These are phyloP conservation scores for Fusarium irregulare DNA, from an alignment of 2,329 filamentous ascomycete genomes.

Conservation along the genomic window DNA sequence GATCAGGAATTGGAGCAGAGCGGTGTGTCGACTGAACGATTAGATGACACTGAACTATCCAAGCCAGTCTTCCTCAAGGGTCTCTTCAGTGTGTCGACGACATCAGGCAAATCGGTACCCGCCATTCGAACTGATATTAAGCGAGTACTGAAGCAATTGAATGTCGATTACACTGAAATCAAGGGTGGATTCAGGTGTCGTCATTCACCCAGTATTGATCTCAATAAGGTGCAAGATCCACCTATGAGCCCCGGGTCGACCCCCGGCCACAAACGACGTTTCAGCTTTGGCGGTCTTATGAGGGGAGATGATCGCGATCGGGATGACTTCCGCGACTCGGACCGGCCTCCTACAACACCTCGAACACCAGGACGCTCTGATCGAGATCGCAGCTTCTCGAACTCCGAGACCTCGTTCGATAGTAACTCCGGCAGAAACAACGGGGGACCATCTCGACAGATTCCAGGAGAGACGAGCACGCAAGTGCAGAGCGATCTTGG, in stretches of 20 bases:
- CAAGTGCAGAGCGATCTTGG: conserved; percentile 92
- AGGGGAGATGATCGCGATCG: conserved; percentile 70
- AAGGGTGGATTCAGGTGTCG: conserved; percentile 92
- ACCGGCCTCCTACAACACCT: conserved; percentile 54
- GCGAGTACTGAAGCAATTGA: conserved; percentile 85
- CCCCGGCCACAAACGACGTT: conserved; percentile 76
- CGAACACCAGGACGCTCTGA: conserved; percentile 59
- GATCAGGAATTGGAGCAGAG: conserved; percentile 79
- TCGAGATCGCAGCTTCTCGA: conserved; percentile 81
- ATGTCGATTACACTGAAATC: conserved; percentile 92
- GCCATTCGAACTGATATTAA: conserved; percentile 92
- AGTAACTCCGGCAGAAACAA: conserved; percentile 70
- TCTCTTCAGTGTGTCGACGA: conserved; percentile 96
- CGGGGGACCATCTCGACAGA: conserved; percentile 63
- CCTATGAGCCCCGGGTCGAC: conserved; percentile 68
- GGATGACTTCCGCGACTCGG: conserved; percentile 76
- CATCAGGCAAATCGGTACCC: conserved; percentile 87
- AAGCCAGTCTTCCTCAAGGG: conserved; percentile 97
- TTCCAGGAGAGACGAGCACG: conserved; percentile 88
- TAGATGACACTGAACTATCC: conserved; percentile 79
- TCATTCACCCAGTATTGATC: conserved; percentile 88
- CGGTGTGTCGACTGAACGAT: conserved; percentile 68
- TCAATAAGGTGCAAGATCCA: conserved; percentile 76
- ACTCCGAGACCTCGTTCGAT: conserved; percentile 87
- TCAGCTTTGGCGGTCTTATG: conserved; percentile 81